Percentiles rank a stretch among this genome's conserved stretches.
Evolutionary conservation across 495 filamentous ascomycete genomes (phyloP).

Genomic region (Podospora pseudopauciseta): DNA sequence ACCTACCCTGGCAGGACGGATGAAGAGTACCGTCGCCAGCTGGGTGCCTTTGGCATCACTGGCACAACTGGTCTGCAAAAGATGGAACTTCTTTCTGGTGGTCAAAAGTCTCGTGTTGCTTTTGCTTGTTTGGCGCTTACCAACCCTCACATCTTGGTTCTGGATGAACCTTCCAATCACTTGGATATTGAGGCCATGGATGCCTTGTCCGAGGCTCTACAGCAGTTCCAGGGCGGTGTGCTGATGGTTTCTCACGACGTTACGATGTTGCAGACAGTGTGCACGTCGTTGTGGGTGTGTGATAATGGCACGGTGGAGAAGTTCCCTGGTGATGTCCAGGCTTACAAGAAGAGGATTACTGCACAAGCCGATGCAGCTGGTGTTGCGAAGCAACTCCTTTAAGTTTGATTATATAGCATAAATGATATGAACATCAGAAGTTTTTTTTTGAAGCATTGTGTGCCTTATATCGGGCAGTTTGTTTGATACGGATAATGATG

Average conservation of each 20-base stretch:
- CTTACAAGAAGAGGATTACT: conserved; percentile 94
- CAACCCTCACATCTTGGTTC: conserved; percentile 94
- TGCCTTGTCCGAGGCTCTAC: conserved; percentile 77
- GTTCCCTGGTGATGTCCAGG: conserved; percentile 91
- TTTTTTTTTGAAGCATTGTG: not conserved
- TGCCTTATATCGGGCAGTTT: not conserved
- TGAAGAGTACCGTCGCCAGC: conserved; percentile 93
- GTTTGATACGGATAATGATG: not conserved
- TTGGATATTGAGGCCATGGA: conserved; percentile 99
- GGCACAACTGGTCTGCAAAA: conserved; percentile 96
- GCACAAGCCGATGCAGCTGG: conserved; percentile 85
- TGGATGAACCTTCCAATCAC: conserved; percentile 98
- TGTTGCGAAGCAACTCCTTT: conserved; percentile 62
- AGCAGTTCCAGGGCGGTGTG: conserved; percentile 87
- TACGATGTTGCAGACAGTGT: conserved; percentile 93
- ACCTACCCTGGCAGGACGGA: conserved; percentile 85
- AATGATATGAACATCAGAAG: not conserved
- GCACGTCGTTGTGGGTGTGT: conserved; percentile 92
- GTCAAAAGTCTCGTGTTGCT: conserved; percentile 96
- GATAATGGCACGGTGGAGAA: conserved; percentile 94
- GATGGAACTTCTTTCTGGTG: conserved; percentile 91
- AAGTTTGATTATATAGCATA: not conserved
- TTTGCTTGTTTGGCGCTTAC: conserved; percentile 90
- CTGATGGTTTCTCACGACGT: conserved; percentile 99
- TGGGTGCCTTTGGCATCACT: conserved; percentile 97